Percentiles rank a stretch among this genome's conserved stretches.
Evolutionary conservation across 495 filamentous ascomycete species (phyloP).

Genomic region (Penicillium arizonense): DNA sequence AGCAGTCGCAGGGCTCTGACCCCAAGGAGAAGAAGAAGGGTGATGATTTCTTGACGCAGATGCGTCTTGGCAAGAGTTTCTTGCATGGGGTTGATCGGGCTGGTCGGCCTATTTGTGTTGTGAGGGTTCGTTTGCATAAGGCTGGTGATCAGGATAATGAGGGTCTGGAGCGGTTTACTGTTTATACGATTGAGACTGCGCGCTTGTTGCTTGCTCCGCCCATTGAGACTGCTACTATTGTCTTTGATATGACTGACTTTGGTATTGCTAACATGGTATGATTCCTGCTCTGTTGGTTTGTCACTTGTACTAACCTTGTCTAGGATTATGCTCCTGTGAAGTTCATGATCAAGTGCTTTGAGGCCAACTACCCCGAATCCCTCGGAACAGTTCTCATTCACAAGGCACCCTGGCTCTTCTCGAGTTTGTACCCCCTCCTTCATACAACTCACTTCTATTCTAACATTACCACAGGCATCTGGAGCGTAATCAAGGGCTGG

Average conservation of each 20-base stretch:
- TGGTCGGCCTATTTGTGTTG: conserved; percentile 84
- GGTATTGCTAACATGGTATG: conserved; percentile 90
- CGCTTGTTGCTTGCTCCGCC: conserved; percentile 75
- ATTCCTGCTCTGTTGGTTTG: neutral
- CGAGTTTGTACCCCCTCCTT: conserved; percentile 52
- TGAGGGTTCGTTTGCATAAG: conserved; percentile 78
- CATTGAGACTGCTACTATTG: conserved; percentile 85
- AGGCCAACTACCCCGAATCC: conserved; percentile 96
- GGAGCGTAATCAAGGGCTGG: conserved; percentile 93
- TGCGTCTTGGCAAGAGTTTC: conserved; percentile 92
- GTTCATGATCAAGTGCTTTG: conserved; percentile 99
- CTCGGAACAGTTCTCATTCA: conserved; percentile 93
- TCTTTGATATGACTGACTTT: conserved; percentile 96
- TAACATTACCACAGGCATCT: conserved; percentile 55
- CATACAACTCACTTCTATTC: neutral
- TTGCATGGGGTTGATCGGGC: conserved; percentile 83
- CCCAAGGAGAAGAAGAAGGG: conserved; percentile 61
- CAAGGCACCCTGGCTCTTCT: conserved; percentile 96
- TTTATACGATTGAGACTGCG: conserved; percentile 92
- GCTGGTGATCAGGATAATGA: conserved; percentile 79
- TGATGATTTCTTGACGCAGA: conserved; percentile 80
- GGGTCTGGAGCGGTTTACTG: conserved; percentile 81
- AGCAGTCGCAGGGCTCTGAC: conserved; percentile 56
- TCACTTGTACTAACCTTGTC: conserved; percentile 9
- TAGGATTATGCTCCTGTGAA: conserved; percentile 95